These are phyloP conservation scores for Epicoccum nigrum DNA, from an alignment of 2,329 filamentous ascomycete species.

Conservation along the genomic window DNA sequence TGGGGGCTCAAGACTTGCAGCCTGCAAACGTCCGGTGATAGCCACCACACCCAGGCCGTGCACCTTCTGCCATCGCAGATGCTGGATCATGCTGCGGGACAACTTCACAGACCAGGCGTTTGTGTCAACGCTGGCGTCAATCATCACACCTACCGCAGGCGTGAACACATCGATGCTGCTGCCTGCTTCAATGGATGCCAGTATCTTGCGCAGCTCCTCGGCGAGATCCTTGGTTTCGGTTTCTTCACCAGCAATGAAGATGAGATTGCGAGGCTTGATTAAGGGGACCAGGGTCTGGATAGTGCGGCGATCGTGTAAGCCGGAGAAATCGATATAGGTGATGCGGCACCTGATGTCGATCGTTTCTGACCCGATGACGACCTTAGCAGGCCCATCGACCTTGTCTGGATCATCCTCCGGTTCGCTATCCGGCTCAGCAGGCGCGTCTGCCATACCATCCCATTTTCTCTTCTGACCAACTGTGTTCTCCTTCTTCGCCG, in stretches of 20 bases:
- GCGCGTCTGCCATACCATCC: slow-evolving; percentile 67
- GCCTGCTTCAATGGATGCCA: slow-evolving; percentile 53
- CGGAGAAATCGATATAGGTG: slow-evolving; percentile 88
- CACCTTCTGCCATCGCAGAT: slow-evolving; percentile 93
- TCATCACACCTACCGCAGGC: slow-evolving; percentile 71
- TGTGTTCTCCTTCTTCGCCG: slow-evolving; percentile 54
- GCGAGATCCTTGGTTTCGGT: slow-evolving; percentile 78
- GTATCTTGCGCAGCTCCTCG: slow-evolving; percentile 75
- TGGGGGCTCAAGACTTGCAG: slow-evolving; percentile 50
- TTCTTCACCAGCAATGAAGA: slow-evolving; percentile 81
- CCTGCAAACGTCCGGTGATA: slow-evolving; percentile 76
- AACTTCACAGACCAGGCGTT: slow-evolving; percentile 97
- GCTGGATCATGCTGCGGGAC: slow-evolving; percentile 81
- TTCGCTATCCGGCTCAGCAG: slow-evolving; percentile 53
- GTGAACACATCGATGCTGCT: slow-evolving; percentile 74
- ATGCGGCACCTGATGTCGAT: slow-evolving; percentile 76
- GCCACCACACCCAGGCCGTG: slow-evolving; percentile 89
- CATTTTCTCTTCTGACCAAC: slow-evolving; percentile 94
- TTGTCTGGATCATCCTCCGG: slow-evolving; percentile 60
- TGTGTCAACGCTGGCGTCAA: slow-evolving; percentile 95
- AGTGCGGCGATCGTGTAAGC: slow-evolving; percentile 90
- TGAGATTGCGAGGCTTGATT: slow-evolving; percentile 91
- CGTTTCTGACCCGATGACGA: slow-evolving; percentile 67
- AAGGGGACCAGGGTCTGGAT: slow-evolving; percentile 93
- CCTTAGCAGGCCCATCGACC: slow-evolving; percentile 74